phyloP scores from a whole-genome alignment of 1,284 basidiomycete species.

The Papiliotrema fonsecae region DNA sequence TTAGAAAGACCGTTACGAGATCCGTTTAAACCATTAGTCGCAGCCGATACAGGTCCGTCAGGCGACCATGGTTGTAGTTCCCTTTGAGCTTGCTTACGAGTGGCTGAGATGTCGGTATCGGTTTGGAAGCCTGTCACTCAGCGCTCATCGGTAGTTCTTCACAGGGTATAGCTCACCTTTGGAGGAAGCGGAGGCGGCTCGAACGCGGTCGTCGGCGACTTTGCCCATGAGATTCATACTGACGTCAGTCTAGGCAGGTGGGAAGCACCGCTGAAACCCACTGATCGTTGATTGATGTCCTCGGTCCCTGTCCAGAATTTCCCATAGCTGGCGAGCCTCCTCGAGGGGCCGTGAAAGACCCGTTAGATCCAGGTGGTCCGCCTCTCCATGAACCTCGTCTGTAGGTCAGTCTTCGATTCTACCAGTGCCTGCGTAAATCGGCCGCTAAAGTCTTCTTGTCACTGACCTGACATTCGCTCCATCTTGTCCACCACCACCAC shows the following conservation, averaged over 20 bases:
- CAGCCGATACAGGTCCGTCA: constrained; percentile 34
- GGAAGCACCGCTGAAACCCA: constrained; percentile 9
- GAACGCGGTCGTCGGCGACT: constrained; percentile 2
- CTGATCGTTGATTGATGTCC: constrained; percentile 34
- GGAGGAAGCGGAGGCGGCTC: constrained; percentile 2
- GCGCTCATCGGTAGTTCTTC: neutral
- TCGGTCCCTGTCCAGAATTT: constrained; percentile 13
- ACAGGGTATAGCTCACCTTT: constrained; percentile 10
- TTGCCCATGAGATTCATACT: constrained; percentile 7
- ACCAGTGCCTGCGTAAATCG: neutral
- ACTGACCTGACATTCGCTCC: constrained; percentile 1
- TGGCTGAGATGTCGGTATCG: constrained; percentile 72
- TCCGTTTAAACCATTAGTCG: constrained; percentile 17
- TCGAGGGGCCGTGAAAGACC: constrained; percentile 15
- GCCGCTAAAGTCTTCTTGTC: neutral
- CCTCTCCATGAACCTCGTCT: constrained; percentile 40
- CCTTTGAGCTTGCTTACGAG: constrained; percentile 55
- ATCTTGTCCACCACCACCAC: constrained; percentile 14
- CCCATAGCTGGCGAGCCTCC: constrained; percentile 16
- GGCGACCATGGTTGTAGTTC: constrained; percentile 78
- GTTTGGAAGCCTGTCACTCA: constrained; percentile 68
- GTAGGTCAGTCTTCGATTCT: neutral
- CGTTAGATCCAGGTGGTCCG: constrained; percentile 31
- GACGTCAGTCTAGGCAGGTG: neutral
- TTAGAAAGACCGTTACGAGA: constrained; percentile 12